A percentile compares a stretch with the other conserved stretches of the same genome.
phyloP scores from a whole-genome alignment of 2,329 filamentous ascomycete species.

The Tolypocladium ovalisporum region DNA sequence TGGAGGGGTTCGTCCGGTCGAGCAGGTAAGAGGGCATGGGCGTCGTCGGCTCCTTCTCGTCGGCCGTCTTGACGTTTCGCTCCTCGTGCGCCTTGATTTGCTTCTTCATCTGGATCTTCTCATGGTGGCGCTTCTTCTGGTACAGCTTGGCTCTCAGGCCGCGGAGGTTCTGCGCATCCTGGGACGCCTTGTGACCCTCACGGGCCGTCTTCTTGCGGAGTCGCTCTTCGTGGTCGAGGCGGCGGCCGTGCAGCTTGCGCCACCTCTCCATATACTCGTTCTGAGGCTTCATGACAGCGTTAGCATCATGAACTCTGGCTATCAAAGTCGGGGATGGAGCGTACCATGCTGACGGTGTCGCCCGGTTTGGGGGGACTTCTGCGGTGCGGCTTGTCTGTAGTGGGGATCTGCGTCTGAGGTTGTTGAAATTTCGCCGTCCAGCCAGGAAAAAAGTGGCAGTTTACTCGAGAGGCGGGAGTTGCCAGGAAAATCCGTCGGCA shows the following conservation, averaged over 20 bases:
- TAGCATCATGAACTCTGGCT: background rate
- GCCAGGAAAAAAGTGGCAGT: conserved; percentile 2
- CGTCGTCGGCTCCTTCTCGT: conserved; percentile 66
- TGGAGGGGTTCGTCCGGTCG: conserved; percentile 56
- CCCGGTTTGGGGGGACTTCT: background rate
- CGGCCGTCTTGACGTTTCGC: conserved; percentile 83
- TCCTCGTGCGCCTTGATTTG: conserved; percentile 91
- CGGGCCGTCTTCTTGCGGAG: conserved; percentile 77
- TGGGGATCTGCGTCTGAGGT: conserved; percentile 1
- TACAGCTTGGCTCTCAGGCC: conserved; percentile 88
- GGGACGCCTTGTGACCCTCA: conserved; percentile 77
- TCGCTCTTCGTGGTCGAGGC: conserved; percentile 76
- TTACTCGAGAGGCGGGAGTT: background rate
- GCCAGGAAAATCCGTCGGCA: conserved; percentile 11
- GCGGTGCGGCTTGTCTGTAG: background rate
- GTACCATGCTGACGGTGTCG: conserved; percentile 21
- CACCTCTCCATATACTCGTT: conserved; percentile 73
- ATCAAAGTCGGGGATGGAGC: conserved; percentile 1
- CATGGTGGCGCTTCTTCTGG: conserved; percentile 85
- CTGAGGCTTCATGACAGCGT: conserved; percentile 49
- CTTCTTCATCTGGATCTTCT: conserved; percentile 98
- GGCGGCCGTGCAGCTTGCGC: conserved; percentile 41
- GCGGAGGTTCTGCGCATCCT: conserved; percentile 86
- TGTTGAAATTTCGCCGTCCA: conserved; percentile 7
- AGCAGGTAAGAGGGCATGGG: conserved; percentile 89